phyloP scores from a whole-genome alignment of 192 early-diverging fungal genomes.

The Coemansia sp. region DNA sequence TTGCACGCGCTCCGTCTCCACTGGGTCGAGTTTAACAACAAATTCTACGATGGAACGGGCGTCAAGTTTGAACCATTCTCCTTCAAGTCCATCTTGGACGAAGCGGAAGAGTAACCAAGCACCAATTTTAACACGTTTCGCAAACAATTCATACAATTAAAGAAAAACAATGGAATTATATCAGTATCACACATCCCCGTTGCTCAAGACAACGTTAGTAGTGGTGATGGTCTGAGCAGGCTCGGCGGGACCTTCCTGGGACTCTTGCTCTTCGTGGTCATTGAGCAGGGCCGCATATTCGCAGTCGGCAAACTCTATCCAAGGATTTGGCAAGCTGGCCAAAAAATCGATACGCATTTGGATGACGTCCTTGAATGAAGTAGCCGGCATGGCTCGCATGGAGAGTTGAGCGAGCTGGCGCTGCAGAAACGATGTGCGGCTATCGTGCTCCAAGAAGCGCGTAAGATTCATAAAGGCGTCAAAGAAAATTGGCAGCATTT shows the following conservation, averaged over 20 bases:
- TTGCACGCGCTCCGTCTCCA: constrained; percentile 91
- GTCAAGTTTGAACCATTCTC: constrained; percentile 90
- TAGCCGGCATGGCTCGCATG: constrained; percentile 44
- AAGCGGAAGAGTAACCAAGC: constrained; percentile 35
- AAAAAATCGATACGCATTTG: constrained; percentile 52
- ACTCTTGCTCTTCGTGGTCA: constrained; percentile 41
- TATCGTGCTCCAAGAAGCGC: constrained; percentile 56
- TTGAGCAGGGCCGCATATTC: constrained; percentile 55
- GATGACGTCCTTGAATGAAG: constrained; percentile 47
- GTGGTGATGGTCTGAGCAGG: not conserved
- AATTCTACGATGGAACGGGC: constrained; percentile 95
- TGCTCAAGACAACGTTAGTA: not conserved
- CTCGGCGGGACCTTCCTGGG: not conserved
- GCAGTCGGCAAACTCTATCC: constrained; percentile 57
- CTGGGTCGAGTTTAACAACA: constrained; percentile 98
- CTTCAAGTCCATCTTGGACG: constrained; percentile 60
- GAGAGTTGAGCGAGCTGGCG: constrained; percentile 53
- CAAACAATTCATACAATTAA: not conserved
- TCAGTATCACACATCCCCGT: not conserved
- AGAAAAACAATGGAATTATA: not conserved
- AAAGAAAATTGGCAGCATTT: constrained; percentile 48
- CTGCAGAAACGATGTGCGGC: constrained; percentile 50
- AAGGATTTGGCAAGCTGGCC: constrained; percentile 48
- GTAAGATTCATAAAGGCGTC: constrained; percentile 57
- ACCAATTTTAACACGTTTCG: not conserved